Conservation (phyloP, 73 alveolate genomes). For the Tetrahymena malaccensis region DNA sequence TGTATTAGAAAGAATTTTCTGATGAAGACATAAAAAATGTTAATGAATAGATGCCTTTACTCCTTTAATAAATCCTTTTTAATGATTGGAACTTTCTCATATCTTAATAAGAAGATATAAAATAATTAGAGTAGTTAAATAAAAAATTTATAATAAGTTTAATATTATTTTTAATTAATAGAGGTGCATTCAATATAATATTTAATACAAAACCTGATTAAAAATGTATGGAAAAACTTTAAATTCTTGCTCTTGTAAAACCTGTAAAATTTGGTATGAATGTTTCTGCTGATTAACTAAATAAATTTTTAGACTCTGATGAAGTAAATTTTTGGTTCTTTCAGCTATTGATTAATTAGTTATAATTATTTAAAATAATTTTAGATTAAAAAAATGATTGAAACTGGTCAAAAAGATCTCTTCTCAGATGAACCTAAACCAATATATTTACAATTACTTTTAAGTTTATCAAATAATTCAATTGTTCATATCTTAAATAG, state of each 20-base stretch:
- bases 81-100: not conserved
- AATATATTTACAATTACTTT: not conserved
- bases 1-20: not conserved
- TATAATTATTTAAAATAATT: too few species aligned
- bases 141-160: too few species aligned
- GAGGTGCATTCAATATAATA: not conserved
- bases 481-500: not conserved
- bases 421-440: not conserved
- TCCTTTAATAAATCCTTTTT: not conserved
- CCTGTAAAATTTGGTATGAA: not conserved
- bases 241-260: not conserved
- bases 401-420: not conserved
- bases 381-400: not conserved
- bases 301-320: not conserved
- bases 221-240: not conserved
- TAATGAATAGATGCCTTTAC: not conserved
- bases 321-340: not conserved
- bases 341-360: not conserved
- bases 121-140: too few species aligned
- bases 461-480: not conserved
- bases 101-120: not conserved
- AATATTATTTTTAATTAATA: not conserved
- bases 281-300: not conserved
- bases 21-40: not conserved
- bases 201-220: not conserved